These are phyloP conservation scores for Sporothrix schenckii DNA, from an alignment of 2,329 filamentous ascomycete species.

Conservation along the genomic window DNA sequence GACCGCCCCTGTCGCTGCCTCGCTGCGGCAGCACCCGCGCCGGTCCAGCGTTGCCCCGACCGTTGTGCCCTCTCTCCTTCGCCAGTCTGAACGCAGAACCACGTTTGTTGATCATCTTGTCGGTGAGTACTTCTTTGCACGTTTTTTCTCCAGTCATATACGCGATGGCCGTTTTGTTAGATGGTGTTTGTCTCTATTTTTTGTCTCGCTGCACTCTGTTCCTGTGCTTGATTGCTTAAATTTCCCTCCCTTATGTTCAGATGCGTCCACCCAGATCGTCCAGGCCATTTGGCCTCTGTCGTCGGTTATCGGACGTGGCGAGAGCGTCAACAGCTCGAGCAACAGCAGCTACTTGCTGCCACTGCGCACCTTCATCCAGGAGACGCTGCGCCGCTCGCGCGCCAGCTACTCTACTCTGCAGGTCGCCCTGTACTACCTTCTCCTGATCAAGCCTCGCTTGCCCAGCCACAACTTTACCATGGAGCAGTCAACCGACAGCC, in stretches of 20 bases:
- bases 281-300: conserved; percentile 96
- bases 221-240: conserved; percentile 27
- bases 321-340: conserved; percentile 45
- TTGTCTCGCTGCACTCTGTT: neutral
- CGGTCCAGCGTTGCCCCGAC: conserved; percentile 60
- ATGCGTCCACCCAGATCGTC: conserved; percentile 96
- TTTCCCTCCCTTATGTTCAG: conserved; percentile 55
- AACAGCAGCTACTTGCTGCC: conserved; percentile 65
- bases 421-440: conserved; percentile 93
- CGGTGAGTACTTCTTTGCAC: conserved; percentile 66
- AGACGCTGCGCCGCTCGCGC: conserved; percentile 89
- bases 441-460: conserved; percentile 89
- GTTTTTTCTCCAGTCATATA: neutral
- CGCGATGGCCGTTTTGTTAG: neutral
- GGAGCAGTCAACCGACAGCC: conserved; percentile 75
- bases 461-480: conserved; percentile 82
- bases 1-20: conserved; percentile 41
- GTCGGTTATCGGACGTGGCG: conserved; percentile 73
- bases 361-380: conserved; percentile 93
- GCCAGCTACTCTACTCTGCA: conserved; percentile 98
- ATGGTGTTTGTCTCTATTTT: conserved; percentile 5
- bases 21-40: conserved; percentile 67
- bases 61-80: conserved; percentile 73
- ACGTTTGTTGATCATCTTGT: conserved; percentile 97
- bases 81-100: conserved; percentile 88